Evolutionary conservation across 78 protist genomes (phyloP).

Genomic region (Anaeramoeba flamelloides): DNA sequence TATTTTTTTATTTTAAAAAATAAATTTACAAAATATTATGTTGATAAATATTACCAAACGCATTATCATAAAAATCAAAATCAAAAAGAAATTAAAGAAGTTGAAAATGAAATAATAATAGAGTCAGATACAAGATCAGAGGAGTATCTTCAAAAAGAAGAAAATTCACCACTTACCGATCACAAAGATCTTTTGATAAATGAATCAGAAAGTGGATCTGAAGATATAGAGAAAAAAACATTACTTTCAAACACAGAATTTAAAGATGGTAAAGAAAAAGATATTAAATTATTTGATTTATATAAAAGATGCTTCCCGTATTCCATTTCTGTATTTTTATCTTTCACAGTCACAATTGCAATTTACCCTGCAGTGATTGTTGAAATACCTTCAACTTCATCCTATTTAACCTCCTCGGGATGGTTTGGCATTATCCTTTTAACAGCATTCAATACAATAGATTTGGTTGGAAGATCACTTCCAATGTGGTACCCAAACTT

Average conservation of each 20-base stretch:
- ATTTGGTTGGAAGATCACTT: background rate
- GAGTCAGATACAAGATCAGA: too few relatives aligned
- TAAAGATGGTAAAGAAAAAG: too few relatives aligned
- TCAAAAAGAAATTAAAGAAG: background rate
- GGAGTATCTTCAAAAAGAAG: background rate
- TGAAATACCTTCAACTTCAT: background rate
- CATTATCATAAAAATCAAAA: background rate
- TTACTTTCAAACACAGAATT: too few relatives aligned
- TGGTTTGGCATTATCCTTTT: background rate
- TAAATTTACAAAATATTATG: background rate
- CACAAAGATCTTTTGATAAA: too few relatives aligned
- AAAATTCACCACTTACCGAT: too few relatives aligned
- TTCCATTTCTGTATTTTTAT: background rate
- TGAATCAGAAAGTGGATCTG: too few relatives aligned
- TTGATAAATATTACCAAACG: background rate
- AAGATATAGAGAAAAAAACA: too few relatives aligned
- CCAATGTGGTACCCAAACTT: background rate
- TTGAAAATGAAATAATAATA: background rate
- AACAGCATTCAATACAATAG: background rate
- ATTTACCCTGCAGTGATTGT: background rate
- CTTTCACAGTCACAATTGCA: background rate
- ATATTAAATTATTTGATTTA: background rate
- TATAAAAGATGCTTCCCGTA: background rate
- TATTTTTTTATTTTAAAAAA: background rate
- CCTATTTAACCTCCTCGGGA: background rate